Percentiles rank a stretch among this genome's conserved stretches.
Evolutionary conservation across 495 filamentous ascomycete genomes (phyloP).

Genomic region (Penicillium salamii): DNA sequence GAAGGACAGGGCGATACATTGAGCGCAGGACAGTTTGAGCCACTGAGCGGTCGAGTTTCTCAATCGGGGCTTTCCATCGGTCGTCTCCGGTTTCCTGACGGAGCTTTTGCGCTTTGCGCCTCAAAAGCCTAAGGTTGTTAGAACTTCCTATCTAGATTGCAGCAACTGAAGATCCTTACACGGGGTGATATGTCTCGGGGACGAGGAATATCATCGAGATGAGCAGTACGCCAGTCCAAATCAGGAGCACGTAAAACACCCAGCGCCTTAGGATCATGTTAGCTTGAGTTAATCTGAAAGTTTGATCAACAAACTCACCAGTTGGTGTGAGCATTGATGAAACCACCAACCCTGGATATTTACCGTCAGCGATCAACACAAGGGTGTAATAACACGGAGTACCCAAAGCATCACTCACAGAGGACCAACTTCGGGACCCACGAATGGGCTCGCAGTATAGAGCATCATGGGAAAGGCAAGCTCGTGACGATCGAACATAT

Average conservation of each 20-base stretch:
- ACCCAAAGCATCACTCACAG: slow-evolving; percentile 43
- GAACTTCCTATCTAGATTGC: not conserved
- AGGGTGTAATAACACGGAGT: slow-evolving; percentile 42
- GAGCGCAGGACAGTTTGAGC: slow-evolving; percentile 64
- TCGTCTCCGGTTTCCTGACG: slow-evolving; percentile 76
- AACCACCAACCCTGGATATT: slow-evolving; percentile 52
- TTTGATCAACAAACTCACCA: slow-evolving; percentile 51
- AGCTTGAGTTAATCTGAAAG: slow-evolving; percentile 2
- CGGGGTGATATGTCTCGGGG: slow-evolving; percentile 87
- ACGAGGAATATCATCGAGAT: slow-evolving; percentile 66
- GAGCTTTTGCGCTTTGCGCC: slow-evolving; percentile 67
- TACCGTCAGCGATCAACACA: not conserved
- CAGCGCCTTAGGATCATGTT: slow-evolving; percentile 55
- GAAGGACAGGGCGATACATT: slow-evolving; percentile 75
- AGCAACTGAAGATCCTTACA: slow-evolving; percentile 32
- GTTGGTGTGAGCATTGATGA: slow-evolving; percentile 70
- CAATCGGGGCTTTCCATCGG: slow-evolving; percentile 76
- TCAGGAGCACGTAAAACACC: slow-evolving; percentile 85
- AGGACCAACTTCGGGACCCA: slow-evolving; percentile 56
- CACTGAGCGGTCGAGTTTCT: slow-evolving; percentile 71
- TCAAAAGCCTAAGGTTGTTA: slow-evolving; percentile 59
- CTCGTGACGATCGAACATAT: slow-evolving; percentile 75
- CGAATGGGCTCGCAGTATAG: slow-evolving; percentile 74
- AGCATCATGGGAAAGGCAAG: slow-evolving; percentile 78
- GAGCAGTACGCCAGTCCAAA: slow-evolving; percentile 69